These are phyloP conservation scores for Suhomyces xylopsoci DNA, from an alignment of 805 yeast genomes.

Conservation along the genomic window DNA sequence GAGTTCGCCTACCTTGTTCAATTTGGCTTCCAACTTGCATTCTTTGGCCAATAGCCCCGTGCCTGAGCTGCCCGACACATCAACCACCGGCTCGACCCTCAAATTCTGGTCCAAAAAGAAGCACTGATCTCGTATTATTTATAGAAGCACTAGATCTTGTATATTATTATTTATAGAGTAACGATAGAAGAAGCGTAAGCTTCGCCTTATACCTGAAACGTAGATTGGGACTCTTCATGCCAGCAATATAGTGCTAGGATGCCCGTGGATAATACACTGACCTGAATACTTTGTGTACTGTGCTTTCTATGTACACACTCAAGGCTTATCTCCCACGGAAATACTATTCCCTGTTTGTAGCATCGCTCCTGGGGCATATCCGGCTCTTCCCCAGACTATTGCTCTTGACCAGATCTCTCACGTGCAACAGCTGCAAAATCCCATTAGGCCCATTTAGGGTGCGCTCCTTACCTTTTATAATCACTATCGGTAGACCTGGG, in stretches of 20 bases:
- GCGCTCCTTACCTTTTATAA: not conserved
- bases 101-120: slow-evolving; percentile 21
- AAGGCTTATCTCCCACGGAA: not conserved
- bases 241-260: too few relatives aligned
- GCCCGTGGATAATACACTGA: not conserved
- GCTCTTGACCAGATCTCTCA: not conserved
- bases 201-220: not conserved
- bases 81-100: not conserved
- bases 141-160: not conserved
- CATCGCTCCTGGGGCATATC: not conserved
- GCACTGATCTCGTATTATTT: slow-evolving; percentile 1
- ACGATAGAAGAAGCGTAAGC: not conserved
- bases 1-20: not conserved
- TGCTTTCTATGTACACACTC: not conserved
- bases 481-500: not conserved
- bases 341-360: not conserved
- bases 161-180: slow-evolving; percentile 2
- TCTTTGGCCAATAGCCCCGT: slow-evolving; percentile 1
- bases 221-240: too few relatives aligned
- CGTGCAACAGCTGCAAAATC: not conserved
- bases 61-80: not conserved
- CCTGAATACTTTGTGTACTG: too few relatives aligned
- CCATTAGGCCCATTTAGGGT: not conserved
- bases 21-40: not conserved
- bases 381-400: not conserved